These are phyloP conservation scores for Pythium guiyangense DNA, from an alignment of 352 stramenopile species.

Conservation along the genomic window DNA sequence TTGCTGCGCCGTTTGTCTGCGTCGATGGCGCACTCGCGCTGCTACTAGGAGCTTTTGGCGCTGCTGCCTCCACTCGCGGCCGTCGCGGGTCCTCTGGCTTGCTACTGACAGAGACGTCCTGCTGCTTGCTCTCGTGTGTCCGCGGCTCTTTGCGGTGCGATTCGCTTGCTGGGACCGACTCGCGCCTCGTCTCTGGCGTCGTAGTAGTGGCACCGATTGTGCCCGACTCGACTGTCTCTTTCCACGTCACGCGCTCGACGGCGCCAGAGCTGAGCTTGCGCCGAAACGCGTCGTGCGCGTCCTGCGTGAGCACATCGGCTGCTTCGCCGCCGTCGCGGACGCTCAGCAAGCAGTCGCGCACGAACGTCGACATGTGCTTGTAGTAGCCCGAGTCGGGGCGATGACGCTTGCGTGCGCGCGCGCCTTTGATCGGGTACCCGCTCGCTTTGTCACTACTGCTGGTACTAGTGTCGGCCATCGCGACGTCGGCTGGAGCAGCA, in stretches of 20 bases:
- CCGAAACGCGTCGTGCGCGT: conserved; percentile 67
- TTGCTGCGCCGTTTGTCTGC: background rate
- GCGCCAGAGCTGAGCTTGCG: conserved; percentile 51
- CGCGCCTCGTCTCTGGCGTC: background rate
- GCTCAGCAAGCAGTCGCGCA: conserved; percentile 76
- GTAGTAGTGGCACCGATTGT: conserved; percentile 10
- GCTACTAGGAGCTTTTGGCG: background rate
- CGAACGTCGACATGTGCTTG: conserved; percentile 82
- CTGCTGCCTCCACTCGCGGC: background rate
- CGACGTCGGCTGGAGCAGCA: background rate
- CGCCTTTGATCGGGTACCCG: conserved; percentile 68
- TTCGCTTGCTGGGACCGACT: conserved; percentile 11
- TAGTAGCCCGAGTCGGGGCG: conserved; percentile 79
- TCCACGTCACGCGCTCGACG: conserved; percentile 78
- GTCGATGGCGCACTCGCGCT: background rate
- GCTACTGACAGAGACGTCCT: background rate
- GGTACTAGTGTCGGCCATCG: conserved; percentile 10
- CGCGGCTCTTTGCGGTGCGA: conserved; percentile 14
- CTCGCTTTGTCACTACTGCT: conserved; percentile 7
- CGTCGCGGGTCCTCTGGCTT: background rate
- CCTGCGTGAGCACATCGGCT: conserved; percentile 46
- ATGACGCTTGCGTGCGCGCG: conserved; percentile 73
- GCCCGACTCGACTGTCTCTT: conserved; percentile 28
- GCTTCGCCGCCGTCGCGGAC: conserved; percentile 51
- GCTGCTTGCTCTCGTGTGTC: background rate